These are phyloP conservation scores for Ogataea nitratoaversa DNA, from an alignment of 805 yeast species.

Conservation along the genomic window DNA sequence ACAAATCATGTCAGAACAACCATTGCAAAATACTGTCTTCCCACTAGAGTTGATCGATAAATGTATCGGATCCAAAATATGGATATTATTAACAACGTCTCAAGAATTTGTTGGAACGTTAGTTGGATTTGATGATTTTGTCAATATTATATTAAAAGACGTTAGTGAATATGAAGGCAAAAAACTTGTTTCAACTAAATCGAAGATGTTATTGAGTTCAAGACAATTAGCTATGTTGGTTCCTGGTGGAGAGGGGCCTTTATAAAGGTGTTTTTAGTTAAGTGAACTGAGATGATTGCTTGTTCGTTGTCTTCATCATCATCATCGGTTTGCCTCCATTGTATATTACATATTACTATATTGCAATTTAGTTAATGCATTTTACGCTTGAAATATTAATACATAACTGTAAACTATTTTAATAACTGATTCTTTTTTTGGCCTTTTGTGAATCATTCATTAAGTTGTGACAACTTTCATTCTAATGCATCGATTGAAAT, in stretches of 20 bases:
- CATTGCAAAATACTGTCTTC: constrained; percentile 29
- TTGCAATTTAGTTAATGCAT: too few relatives aligned
- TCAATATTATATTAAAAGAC: constrained; percentile 82
- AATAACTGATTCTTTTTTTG: too few relatives aligned
- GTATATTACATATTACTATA: not conserved
- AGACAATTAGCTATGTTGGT: constrained; percentile 64
- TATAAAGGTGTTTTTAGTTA: constrained; percentile 5
- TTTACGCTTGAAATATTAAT: too few relatives aligned
- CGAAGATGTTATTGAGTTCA: constrained; percentile 67
- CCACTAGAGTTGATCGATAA: constrained; percentile 88
- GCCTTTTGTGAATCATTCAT: too few relatives aligned
- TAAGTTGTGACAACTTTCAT: too few relatives aligned
- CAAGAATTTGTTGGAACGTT: constrained; percentile 86
- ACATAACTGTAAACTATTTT: too few relatives aligned
- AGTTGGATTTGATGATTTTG: constrained; percentile 93
- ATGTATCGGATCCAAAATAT: constrained; percentile 74
- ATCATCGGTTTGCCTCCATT: not conserved
- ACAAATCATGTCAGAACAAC: constrained; percentile 4
- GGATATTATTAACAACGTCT: constrained; percentile 60
- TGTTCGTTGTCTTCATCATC: not conserved
- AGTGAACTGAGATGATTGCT: not conserved
- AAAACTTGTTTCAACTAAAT: constrained; percentile 43
- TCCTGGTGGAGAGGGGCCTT: constrained; percentile 44
- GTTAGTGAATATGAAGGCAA: constrained; percentile 53
- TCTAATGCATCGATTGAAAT: constrained; percentile 49